Percentiles rank a stretch among this genome's conserved stretches.
phyloP scores from a whole-genome alignment of 345 rosid genomes.

The Euphorbia lathyris region DNA sequence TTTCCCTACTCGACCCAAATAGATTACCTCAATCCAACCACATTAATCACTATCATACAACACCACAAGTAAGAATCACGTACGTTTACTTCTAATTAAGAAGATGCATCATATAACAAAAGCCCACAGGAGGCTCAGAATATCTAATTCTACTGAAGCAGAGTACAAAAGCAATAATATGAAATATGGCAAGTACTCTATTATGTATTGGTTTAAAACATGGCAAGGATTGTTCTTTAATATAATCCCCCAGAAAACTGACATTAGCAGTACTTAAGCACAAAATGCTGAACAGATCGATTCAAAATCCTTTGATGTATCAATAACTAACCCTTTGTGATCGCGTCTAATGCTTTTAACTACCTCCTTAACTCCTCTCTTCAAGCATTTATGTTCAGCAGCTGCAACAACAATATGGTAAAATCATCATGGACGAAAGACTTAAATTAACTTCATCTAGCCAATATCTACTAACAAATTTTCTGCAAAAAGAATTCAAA shows the following conservation, averaged over 20 bases:
- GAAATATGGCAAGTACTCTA: background rate
- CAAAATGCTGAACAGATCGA: background rate
- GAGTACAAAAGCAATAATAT: background rate
- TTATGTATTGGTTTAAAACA: background rate
- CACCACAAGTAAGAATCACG: background rate
- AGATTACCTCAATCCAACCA: background rate
- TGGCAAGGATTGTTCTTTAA: background rate
- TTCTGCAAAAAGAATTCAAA: too few species aligned
- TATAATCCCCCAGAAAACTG: background rate
- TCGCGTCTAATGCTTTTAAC: constrained; percentile 89
- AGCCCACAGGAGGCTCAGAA: background rate
- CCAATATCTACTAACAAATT: background rate
- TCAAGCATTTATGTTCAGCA: constrained; percentile 86
- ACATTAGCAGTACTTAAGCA: background rate
- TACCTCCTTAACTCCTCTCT: constrained; percentile 98
- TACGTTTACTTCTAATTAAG: background rate
- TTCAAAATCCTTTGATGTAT: background rate
- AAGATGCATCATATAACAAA: background rate
- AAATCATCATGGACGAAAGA: background rate
- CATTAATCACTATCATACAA: background rate
- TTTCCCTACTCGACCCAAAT: background rate
- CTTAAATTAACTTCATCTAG: too few species aligned
- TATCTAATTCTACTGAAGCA: background rate
- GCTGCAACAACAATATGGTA: constrained; percentile 35
- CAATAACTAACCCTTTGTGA: constrained; percentile 64